Percentiles rank a stretch among this genome's conserved stretches.
phyloP scores from a whole-genome alignment of 2,329 filamentous ascomycete genomes.

The Fusarium udum region DNA sequence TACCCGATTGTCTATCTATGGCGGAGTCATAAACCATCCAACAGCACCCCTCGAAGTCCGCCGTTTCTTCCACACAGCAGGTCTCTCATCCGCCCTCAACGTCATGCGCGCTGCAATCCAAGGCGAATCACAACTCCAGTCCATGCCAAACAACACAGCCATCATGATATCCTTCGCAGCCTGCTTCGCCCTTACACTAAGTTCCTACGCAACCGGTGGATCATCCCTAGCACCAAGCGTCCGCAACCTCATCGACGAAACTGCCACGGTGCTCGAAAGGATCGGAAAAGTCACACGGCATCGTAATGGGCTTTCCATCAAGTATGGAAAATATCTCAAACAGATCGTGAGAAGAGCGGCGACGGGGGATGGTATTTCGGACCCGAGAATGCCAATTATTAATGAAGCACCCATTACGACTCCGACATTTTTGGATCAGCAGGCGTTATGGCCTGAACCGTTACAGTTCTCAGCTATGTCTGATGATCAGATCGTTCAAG shows the following conservation, averaged over 20 bases:
- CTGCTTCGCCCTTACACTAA: conserved; percentile 73
- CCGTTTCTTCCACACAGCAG: conserved; percentile 76
- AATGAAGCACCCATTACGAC: conserved; percentile 35
- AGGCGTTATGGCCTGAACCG: conserved; percentile 57
- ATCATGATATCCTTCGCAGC: conserved; percentile 83
- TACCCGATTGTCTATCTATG: conserved; percentile 78
- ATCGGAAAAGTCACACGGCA: conserved; percentile 73
- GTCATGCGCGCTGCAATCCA: conserved; percentile 79
- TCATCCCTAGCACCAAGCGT: conserved; percentile 71
- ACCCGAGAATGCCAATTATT: conserved; percentile 23
- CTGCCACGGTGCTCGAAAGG: conserved; percentile 73
- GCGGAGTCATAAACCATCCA: conserved; percentile 77
- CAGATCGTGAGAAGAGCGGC: conserved; percentile 55
- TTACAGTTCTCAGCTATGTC: conserved; percentile 76
- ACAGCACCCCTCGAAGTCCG: conserved; percentile 76
- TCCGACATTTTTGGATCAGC: conserved; percentile 44
- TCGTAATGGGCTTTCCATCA: conserved; percentile 69
- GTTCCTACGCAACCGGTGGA: conserved; percentile 65
- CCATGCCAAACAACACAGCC: conserved; percentile 81
- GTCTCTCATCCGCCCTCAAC: conserved; percentile 76
- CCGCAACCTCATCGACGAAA: conserved; percentile 72
- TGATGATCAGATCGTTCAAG: conserved; percentile 72
- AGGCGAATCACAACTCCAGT: conserved; percentile 73
- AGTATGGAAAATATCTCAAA: conserved; percentile 59
- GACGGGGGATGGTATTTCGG: conserved; percentile 26